Base-by-base conservation (phyloP, 768 basidiomycete species). In the Boletus pseudo-olivaceus region DNA sequence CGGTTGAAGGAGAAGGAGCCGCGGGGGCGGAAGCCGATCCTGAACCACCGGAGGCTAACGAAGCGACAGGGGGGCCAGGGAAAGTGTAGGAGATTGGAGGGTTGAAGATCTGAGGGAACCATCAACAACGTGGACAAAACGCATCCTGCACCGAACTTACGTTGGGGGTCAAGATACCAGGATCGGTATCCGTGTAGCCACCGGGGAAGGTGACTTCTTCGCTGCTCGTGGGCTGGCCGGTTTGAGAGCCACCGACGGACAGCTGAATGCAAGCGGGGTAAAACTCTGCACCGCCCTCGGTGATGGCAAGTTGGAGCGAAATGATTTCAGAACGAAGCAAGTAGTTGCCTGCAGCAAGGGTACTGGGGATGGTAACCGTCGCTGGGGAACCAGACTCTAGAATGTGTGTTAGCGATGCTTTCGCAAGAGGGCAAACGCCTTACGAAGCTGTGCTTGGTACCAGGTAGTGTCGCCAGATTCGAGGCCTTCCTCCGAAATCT, bases 261-360 rank as follows among this genome's bases (percentile, higher is more conserved):
- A 72, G 17, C 29, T 70, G 69, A 19, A 60, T 54, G 44, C 70
- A 70, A 19, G 64, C 39, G 2, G 64, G 60, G 38, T 70, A 70
- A 46, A 70, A 70, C 49, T 70, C 70, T 3, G 85, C 88, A 27
- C 86, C 86, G 9, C 84, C 82, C 17, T 52, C 2, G 12, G 64
- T 50, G 37, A 65, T 71, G 17, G 78, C 88, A 37, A 81, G 73
- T 59, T 92, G 89, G n/a, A 92, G 81, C 7, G 84, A 76, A 62
- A 92, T 84, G 68, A 91, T 77, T 37, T 90, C 89, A 68, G 88
- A 82, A 3, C 90, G 87, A 61, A 90, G 66, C 46, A 91, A 69
- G 66, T 91, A 92, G 60, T 85, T 79, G 6, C 88, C 90, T 0
- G 86, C 64, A 1, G 82, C 79, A 44, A 91, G 70, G 40, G 73